Conservation (phyloP, 768 basidiomycete genomes). For the Boletus huronensis region DNA sequence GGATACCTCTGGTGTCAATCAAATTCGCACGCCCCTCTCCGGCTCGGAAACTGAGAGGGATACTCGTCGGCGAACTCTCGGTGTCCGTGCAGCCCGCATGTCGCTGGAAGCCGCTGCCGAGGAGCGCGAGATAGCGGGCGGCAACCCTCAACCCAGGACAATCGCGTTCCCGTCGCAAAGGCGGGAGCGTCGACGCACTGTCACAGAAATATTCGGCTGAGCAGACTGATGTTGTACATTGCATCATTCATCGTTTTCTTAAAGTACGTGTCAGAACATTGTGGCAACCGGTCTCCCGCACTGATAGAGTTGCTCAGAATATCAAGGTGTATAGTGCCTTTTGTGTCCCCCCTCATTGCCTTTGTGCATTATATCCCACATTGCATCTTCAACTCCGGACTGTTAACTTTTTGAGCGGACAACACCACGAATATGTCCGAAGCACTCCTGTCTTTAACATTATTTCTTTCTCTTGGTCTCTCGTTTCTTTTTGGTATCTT, state of each 20-base stretch:
- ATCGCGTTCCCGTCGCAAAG: slow-evolving; percentile 31
- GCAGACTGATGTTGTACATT: slow-evolving; percentile 7
- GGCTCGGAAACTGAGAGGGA: slow-evolving; percentile 52
- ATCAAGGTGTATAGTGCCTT: slow-evolving; percentile 22
- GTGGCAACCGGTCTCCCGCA: not conserved
- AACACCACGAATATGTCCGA: slow-evolving; percentile 10
- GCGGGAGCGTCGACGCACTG: slow-evolving; percentile 46
- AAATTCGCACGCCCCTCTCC: slow-evolving; percentile 33
- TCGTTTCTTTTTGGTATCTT: slow-evolving; percentile 20
- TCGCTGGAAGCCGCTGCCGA: slow-evolving; percentile 41
- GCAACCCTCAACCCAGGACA: slow-evolving; percentile 37
- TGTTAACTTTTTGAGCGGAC: slow-evolving; percentile 15
- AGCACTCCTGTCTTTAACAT: slow-evolving; percentile 29
- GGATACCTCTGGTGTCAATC: slow-evolving; percentile 21
- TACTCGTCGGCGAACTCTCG: slow-evolving; percentile 39
- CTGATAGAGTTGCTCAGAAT: slow-evolving; percentile 5
- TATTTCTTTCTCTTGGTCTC: slow-evolving; percentile 25
- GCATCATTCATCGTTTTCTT: slow-evolving; percentile 7
- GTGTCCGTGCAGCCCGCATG: slow-evolving; percentile 40
- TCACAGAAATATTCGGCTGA: slow-evolving; percentile 47
- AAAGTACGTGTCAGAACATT: slow-evolving; percentile 18
- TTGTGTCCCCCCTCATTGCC: slow-evolving; percentile 1
- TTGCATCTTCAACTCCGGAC: slow-evolving; percentile 19
- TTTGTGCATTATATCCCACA: slow-evolving; percentile 27
- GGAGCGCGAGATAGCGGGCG: slow-evolving; percentile 28